Conservation (phyloP, 2,329 filamentous ascomycete species). For the Alternaria sp. region DNA sequence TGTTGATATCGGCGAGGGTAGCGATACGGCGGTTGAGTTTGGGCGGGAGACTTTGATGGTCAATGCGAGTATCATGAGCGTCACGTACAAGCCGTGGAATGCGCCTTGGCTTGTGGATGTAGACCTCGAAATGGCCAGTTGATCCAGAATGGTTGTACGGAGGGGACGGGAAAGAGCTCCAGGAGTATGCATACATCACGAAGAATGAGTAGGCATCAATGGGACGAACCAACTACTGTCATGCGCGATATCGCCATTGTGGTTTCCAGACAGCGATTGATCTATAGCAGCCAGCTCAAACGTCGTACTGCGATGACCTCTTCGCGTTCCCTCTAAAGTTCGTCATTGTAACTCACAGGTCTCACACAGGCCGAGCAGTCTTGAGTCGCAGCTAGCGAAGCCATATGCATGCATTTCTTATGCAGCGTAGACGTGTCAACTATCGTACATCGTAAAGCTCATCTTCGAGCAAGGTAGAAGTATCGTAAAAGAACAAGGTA, state of each 20-base stretch:
- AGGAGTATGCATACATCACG: too few species aligned
- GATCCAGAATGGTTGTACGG: neutral
- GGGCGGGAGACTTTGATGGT: slow-evolving; percentile 63
- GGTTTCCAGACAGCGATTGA: too few species aligned
- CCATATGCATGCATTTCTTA: neutral
- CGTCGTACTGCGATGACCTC: too few species aligned
- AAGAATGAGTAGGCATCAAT: neutral
- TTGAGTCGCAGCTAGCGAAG: neutral
- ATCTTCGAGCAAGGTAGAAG: neutral
- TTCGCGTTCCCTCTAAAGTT: too few species aligned
- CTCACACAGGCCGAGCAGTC: neutral
- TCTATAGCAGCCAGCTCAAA: too few species aligned
- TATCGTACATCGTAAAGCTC: slow-evolving; percentile 5
- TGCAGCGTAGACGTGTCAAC: neutral
- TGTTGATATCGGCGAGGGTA: slow-evolving; percentile 41
- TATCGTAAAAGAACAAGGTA: neutral
- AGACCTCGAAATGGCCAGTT: slow-evolving; percentile 45
- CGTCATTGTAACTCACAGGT: neutral
- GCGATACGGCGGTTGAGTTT: slow-evolving; percentile 42
- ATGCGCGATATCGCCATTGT: too few species aligned
- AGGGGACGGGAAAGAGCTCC: neutral
- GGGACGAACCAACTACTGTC: neutral
- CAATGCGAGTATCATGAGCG: slow-evolving; percentile 64
- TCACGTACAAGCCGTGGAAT: slow-evolving; percentile 57
- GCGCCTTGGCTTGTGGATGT: slow-evolving; percentile 64